Evolutionary conservation across 2,329 filamentous ascomycete genomes (phyloP).

Genomic region (Cryphonectria radicalis): DNA sequence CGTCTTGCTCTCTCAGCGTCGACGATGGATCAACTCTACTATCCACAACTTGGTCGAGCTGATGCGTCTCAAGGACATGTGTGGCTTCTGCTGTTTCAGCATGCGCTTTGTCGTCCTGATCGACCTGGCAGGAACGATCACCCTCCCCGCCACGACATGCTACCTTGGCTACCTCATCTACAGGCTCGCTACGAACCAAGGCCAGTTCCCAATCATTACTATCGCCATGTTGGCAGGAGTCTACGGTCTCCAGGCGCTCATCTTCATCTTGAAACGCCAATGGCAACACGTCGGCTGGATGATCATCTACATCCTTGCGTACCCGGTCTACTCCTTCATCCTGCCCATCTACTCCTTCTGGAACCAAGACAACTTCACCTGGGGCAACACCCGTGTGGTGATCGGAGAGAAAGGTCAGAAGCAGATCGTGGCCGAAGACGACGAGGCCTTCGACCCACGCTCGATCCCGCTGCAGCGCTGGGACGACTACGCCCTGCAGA

Average conservation of each 20-base stretch:
- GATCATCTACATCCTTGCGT: conserved; percentile 97
- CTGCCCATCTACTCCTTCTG: conserved; percentile 98
- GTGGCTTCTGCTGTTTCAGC: conserved; percentile 97
- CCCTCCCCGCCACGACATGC: conserved; percentile 84
- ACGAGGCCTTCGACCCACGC: conserved; percentile 86
- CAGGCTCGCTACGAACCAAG: conserved; percentile 66
- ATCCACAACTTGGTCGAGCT: conserved; percentile 95
- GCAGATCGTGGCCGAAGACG: conserved; percentile 84
- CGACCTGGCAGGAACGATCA: conserved; percentile 89
- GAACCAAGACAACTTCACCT: conserved; percentile 98
- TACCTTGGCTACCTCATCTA: conserved; percentile 92
- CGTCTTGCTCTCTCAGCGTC: conserved; percentile 93
- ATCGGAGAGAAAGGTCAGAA: conserved; percentile 92
- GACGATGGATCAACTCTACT: conserved; percentile 99
- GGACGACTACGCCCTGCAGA: conserved; percentile 90
- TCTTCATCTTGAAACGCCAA: conserved; percentile 95
- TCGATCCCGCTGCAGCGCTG: conserved; percentile 93
- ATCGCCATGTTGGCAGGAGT: conserved; percentile 87
- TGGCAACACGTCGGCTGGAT: conserved; percentile 99
- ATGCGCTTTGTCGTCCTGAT: conserved; percentile 98
- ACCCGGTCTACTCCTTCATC: conserved; percentile 89
- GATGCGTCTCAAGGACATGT: conserved; percentile 88
- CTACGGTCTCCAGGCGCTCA: conserved; percentile 93
- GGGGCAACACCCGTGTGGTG: conserved; percentile 98
- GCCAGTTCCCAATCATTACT: conserved; percentile 84